Conservation (phyloP, 1,284 basidiomycete genomes). For the Ustilago xerochloae region DNA sequence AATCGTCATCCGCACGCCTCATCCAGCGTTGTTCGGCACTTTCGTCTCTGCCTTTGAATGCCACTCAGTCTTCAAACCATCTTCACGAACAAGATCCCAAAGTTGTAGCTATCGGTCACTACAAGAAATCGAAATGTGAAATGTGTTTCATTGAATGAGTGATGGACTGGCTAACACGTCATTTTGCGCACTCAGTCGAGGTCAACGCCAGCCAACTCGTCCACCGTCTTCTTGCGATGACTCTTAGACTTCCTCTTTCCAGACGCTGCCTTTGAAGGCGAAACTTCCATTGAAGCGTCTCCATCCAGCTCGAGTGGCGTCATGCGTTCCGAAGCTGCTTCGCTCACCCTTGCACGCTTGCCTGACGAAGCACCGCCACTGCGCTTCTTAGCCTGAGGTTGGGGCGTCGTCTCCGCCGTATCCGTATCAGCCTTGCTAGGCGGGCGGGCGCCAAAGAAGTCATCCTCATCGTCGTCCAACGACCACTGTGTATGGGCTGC, state of each 20-base stretch:
- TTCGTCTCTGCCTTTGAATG: too few relatives aligned
- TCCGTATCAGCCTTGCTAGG: slow-evolving; percentile 45
- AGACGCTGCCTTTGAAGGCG: slow-evolving; percentile 10
- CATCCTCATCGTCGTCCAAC: slow-evolving; percentile 67
- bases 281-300: slow-evolving; percentile 19
- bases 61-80: too few relatives aligned
- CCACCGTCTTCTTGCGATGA: slow-evolving; percentile 53
- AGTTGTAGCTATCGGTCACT: too few relatives aligned
- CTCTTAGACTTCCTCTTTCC: slow-evolving; percentile 49
- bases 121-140: too few relatives aligned
- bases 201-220: slow-evolving; percentile 44
- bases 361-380: slow-evolving; percentile 2
- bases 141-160: too few relatives aligned
- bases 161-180: too few relatives aligned
- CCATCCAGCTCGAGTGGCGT: slow-evolving; percentile 40
- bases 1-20: too few relatives aligned
- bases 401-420: slow-evolving; percentile 49
- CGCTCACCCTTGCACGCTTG: slow-evolving; percentile 32
- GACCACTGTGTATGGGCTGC: slow-evolving; percentile 52
- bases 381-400: slow-evolving; percentile 38
- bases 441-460: slow-evolving; percentile 63
- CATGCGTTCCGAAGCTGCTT: slow-evolving; percentile 35
- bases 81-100: too few relatives aligned
- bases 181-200: slow-evolving; percentile 5
- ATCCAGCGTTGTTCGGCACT: too few relatives aligned